Percentiles rank a stretch among this genome's conserved stretches.
phyloP scores from a whole-genome alignment of 2,329 filamentous ascomycete species.

The Aspergillus felis region DNA sequence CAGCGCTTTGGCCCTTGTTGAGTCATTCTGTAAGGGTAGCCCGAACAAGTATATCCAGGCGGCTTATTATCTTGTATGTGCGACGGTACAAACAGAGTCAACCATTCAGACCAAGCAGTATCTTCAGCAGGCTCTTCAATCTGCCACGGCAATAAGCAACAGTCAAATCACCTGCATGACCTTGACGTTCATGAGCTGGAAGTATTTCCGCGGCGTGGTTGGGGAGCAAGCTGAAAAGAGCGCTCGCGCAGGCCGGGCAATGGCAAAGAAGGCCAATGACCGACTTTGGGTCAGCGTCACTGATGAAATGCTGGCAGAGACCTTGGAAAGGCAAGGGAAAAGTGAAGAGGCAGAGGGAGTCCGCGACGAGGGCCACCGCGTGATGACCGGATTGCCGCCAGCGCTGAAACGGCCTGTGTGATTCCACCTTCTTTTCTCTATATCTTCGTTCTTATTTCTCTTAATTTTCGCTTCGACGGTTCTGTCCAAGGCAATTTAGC shows the following conservation, averaged over 20 bases:
- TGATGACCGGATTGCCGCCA: conserved; percentile 36
- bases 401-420: conserved; percentile 29
- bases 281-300: conserved; percentile 76
- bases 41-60: conserved; percentile 71
- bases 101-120: conserved; percentile 75
- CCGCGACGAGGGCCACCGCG: conserved; percentile 43
- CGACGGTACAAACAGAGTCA: conserved; percentile 62
- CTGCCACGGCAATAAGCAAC: conserved; percentile 67
- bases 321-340: conserved; percentile 69
- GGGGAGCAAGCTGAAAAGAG: conserved; percentile 77
- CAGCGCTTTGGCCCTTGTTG: conserved; percentile 61
- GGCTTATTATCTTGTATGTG: conserved; percentile 71
- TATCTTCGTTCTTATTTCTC: background rate
- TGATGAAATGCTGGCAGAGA: conserved; percentile 72
- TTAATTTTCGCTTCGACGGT: conserved; percentile 6
- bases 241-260: conserved; percentile 63
- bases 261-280: conserved; percentile 67
- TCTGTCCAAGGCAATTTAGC: background rate
- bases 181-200: conserved; percentile 77
- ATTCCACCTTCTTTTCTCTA: background rate
- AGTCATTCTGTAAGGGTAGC: conserved; percentile 64
- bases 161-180: conserved; percentile 77
- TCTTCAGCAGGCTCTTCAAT: conserved; percentile 68
- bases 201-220: conserved; percentile 77
- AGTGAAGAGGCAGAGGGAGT: conserved; percentile 46